Conservation (phyloP, 192 early-diverging fungal species). For the Backusella tarrabulga region DNA sequence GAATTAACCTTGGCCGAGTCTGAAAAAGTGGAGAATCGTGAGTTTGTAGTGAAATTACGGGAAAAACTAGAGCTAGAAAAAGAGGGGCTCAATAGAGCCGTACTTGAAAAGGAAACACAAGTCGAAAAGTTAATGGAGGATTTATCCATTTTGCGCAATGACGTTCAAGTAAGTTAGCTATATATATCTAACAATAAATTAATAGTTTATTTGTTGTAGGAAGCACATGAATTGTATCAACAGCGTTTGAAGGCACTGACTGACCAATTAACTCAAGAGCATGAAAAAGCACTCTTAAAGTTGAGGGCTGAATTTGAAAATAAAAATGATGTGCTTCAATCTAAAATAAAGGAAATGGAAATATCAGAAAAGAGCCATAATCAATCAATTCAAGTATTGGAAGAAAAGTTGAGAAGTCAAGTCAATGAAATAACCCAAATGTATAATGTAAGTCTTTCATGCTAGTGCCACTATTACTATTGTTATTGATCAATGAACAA, state of each 20-base stretch:
- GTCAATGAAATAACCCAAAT: slow-evolving; percentile 1
- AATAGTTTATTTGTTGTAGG: not conserved
- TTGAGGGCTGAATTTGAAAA: not conserved
- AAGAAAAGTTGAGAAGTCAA: slow-evolving; percentile 11
- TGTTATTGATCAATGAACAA: not conserved
- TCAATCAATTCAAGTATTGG: not conserved
- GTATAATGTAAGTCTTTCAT: not conserved
- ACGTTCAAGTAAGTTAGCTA: not conserved
- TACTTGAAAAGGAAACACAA: not conserved
- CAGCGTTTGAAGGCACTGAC: not conserved
- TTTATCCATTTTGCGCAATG: not conserved
- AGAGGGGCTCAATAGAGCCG: not conserved
- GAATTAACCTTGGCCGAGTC: not conserved
- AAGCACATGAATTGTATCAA: not conserved
- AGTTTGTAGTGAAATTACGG: not conserved
- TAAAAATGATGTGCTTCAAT: not conserved
- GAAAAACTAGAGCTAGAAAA: slow-evolving; percentile 1
- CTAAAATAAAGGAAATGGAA: not conserved
- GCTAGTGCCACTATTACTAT: not conserved
- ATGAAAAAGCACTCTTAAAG: not conserved
- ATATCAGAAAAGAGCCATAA: not conserved
- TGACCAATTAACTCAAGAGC: not conserved
- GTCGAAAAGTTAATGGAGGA: not conserved
- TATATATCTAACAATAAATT: too few species aligned
- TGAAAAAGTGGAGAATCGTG: not conserved